Percentiles rank a stretch among this genome's conserved stretches.
Evolutionary conservation across 2,329 filamentous ascomycete species (phyloP).

Genomic region (Monascus ruber): DNA sequence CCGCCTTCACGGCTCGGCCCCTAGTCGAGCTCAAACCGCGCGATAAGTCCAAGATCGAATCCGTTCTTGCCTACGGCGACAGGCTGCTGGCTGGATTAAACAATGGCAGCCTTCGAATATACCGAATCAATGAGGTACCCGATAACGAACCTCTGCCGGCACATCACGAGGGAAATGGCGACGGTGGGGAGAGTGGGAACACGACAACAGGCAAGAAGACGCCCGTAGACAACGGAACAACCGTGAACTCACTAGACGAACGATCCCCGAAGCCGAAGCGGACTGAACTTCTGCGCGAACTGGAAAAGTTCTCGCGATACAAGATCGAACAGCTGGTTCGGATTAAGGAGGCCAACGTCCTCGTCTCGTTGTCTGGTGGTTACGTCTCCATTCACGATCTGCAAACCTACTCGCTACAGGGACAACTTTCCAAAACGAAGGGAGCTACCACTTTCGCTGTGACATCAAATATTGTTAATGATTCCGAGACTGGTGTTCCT

Average conservation of each 20-base stretch:
- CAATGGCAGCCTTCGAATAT: slow-evolving; percentile 78
- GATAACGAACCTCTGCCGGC: slow-evolving; percentile 31
- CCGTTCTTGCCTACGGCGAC: slow-evolving; percentile 85
- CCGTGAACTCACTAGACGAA: slow-evolving; percentile 2
- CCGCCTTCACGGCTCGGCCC: slow-evolving; percentile 89
- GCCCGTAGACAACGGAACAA: slow-evolving; percentile 1
- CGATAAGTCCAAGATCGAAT: slow-evolving; percentile 96
- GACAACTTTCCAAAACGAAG: slow-evolving; percentile 70
- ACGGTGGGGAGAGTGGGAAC: slow-evolving; percentile 6
- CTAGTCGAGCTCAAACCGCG: slow-evolving; percentile 93
- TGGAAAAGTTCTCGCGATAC: slow-evolving; percentile 85
- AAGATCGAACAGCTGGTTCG: slow-evolving; percentile 88
- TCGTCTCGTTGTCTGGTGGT: slow-evolving; percentile 84
- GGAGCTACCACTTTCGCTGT: slow-evolving; percentile 85
- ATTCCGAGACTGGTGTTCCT: slow-evolving; percentile 73
- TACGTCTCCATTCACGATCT: slow-evolving; percentile 84
- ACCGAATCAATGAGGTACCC: slow-evolving; percentile 65
- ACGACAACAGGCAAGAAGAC: slow-evolving; percentile 2
- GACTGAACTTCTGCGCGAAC: slow-evolving; percentile 77
- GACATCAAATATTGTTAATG: slow-evolving; percentile 90
- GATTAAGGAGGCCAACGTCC: slow-evolving; percentile 85
- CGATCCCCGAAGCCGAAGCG: slow-evolving; percentile 36
- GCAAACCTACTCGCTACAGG: slow-evolving; percentile 68
- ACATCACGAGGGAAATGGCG: slow-evolving; percentile 7
- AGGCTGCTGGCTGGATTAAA: slow-evolving; percentile 84